Evolutionary conservation across 2,329 filamentous ascomycete genomes (phyloP), one percentile per base, ranked within the genome.

Genomic region (Aschersonia sp.): DNA sequence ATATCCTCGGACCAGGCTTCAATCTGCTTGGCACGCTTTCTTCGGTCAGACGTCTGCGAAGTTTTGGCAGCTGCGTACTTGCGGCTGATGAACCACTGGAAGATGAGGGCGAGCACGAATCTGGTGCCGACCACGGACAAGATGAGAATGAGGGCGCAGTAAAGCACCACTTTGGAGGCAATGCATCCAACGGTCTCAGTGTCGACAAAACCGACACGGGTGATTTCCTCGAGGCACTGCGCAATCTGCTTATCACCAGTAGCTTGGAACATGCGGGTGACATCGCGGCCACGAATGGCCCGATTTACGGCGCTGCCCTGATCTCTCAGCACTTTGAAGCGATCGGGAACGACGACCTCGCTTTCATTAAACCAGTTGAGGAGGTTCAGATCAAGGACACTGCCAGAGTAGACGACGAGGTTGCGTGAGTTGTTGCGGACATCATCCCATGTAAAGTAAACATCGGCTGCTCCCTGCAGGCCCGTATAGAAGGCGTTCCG

Each of bases 1-100:
- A 98, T 98, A 59, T 98, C 92, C 54, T 97, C 87, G 11, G 83
- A 84, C 92, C 92, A 98, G 58, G 95, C 90, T 64, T 98, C 92
- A 54, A 98, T 98, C 67, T 97, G 88, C 56, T 84, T 81, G 55
- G 89, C 84, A 50, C 92, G 81, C 66, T 89, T 84, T 62, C 90
- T 88, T 54, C 82, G 79, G 62, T 92, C 79, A 5, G 82, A 80
- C 12, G 79, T 80, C 63, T 94, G 83, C 2, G 87, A 90, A 1
- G 90, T 94, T 66, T 87, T 95, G 44, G 76, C 69, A 1, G 90
- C 87, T 4, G 83, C 89, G 59, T 90, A 97, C 53, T 82, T 83
- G 55, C 83, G 82, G 62, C 85, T 84, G 54, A 97, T 73, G 66
- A 98, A 95, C 94, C 94, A 98, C 59, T 95, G 87, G 70, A 98